Conservation (phyloP, 305 asterid species). For the Lippia alba region DNA sequence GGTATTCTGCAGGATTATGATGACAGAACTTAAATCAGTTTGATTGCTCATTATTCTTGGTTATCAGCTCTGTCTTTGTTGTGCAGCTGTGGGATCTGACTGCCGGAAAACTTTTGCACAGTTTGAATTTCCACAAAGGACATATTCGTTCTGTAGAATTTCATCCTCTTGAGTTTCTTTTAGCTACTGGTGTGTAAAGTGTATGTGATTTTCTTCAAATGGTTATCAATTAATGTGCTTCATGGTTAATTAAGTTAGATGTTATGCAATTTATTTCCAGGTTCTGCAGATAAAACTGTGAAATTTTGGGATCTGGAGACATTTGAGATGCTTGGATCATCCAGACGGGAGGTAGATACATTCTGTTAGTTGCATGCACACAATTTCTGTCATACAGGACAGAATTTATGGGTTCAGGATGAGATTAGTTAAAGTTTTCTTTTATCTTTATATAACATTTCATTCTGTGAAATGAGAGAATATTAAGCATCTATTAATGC, state of each 20-base stretch:
- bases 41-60: conserved; percentile 30
- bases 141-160: conserved; percentile 89
- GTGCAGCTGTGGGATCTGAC: conserved; percentile 97
- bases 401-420: background rate
- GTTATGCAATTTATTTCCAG: conserved; percentile 47
- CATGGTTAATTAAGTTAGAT: conserved; percentile 20
- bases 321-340: conserved; percentile 97
- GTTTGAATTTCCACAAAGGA: conserved; percentile 93
- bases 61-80: background rate
- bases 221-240: conserved; percentile 7
- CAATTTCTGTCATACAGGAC: conserved; percentile 1
- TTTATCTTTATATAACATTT: background rate
- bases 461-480: background rate
- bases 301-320: conserved; percentile 99
- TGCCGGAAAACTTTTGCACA: conserved; percentile 98
- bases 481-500: background rate
- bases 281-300: conserved; percentile 97
- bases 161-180: conserved; percentile 95
- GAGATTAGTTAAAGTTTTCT: background rate
- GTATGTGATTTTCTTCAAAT: conserved; percentile 20
- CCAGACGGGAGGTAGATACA: conserved; percentile 79
- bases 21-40: conserved; percentile 18
- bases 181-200: conserved; percentile 80
- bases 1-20: conserved; percentile 52
- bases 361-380: background rate